Conservation (phyloP, 2,329 filamentous ascomycete genomes). For the Phyllosticta capitalensis region DNA sequence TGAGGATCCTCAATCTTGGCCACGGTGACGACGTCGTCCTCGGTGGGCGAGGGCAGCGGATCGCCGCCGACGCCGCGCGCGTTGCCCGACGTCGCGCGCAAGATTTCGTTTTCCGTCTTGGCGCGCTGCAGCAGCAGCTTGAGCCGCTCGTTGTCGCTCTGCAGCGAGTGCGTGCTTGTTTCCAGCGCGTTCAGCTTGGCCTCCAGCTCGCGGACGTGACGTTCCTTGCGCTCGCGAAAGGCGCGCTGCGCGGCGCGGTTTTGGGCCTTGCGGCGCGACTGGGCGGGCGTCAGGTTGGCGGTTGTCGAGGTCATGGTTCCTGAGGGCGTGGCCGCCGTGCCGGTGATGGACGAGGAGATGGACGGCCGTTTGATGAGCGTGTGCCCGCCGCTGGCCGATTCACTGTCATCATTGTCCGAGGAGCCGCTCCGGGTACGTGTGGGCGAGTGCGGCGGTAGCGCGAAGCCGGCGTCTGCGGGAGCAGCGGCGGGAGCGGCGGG, state of each 20-base stretch:
- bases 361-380: background rate
- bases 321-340: background rate
- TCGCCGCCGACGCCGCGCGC: background rate
- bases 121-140: slow-evolving; percentile 76
- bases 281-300: slow-evolving; percentile 33
- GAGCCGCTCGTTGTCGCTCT: slow-evolving; percentile 76
- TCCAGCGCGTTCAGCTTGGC: slow-evolving; percentile 72
- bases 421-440: slow-evolving; percentile 31
- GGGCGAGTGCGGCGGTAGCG: slow-evolving; percentile 14
- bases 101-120: slow-evolving; percentile 84
- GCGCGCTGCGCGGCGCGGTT: slow-evolving; percentile 77
- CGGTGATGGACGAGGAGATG: slow-evolving; percentile 18
- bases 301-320: background rate
- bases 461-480: slow-evolving; percentile 10
- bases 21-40: background rate
- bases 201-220: slow-evolving; percentile 87
- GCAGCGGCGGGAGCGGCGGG: background rate
- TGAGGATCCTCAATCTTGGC: background rate
- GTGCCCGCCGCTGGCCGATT: background rate
- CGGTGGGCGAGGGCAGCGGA: background rate
- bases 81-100: slow-evolving; percentile 55
- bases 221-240: slow-evolving; percentile 92
- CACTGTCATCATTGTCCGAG: slow-evolving; percentile 34
- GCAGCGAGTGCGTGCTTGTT: slow-evolving; percentile 59
- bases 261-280: slow-evolving; percentile 56